These are phyloP conservation scores for Ordospora pajunii DNA, from an alignment of 371 early-diverging fungal species.

Conservation along the genomic window DNA sequence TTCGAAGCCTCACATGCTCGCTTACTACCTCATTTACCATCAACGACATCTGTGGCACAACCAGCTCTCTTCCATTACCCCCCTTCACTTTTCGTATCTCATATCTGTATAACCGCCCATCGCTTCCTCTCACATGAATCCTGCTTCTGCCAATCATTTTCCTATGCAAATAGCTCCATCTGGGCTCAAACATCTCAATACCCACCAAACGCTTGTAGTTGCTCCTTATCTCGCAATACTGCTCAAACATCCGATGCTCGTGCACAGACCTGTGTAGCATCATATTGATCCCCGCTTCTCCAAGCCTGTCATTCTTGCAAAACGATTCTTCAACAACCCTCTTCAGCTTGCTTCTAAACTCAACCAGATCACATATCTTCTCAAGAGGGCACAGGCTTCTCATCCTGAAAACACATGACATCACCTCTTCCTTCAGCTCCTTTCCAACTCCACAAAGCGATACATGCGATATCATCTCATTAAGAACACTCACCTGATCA, in stretches of 20 bases:
- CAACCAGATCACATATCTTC: slow-evolving; percentile 8
- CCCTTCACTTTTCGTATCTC: slow-evolving; percentile 25
- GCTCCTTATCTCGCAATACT: slow-evolving; percentile 49
- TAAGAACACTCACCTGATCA: not conserved
- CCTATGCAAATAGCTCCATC: slow-evolving; percentile 27
- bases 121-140: slow-evolving; percentile 36
- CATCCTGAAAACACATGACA: slow-evolving; percentile 20
- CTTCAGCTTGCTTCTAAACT: slow-evolving; percentile 28
- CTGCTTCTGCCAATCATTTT: slow-evolving; percentile 28
- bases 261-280: slow-evolving; percentile 35
- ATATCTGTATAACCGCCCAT: slow-evolving; percentile 43
- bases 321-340: slow-evolving; percentile 13
- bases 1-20: slow-evolving; percentile 8
- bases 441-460: not conserved
- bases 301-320: slow-evolving; percentile 20
- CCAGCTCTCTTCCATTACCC: slow-evolving; percentile 17
- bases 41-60: slow-evolving; percentile 22
- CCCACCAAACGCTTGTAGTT: slow-evolving; percentile 38
- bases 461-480: not conserved
- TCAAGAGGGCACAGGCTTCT: not conserved
- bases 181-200: slow-evolving; percentile 41
- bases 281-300: slow-evolving; percentile 18
- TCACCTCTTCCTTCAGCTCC: not conserved
- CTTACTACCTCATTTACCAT: slow-evolving; percentile 1
- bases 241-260: slow-evolving; percentile 44